These are phyloP conservation scores for Quaeritorhiza haematococci DNA, from an alignment of 371 early-diverging fungal genomes.

Conservation along the genomic window DNA sequence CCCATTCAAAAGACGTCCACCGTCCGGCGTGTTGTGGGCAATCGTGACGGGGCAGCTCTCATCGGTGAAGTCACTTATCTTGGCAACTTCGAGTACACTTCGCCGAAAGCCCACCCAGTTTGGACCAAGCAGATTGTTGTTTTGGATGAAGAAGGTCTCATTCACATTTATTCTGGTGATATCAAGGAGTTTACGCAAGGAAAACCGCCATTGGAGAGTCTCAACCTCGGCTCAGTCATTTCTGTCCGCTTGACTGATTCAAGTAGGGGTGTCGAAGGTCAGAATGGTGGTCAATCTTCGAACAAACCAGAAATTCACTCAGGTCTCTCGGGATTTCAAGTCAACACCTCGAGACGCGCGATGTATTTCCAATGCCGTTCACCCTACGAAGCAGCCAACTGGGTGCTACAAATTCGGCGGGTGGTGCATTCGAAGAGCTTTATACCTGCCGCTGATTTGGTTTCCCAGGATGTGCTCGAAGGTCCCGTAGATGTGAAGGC, in stretches of 20 bases:
- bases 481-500: slow-evolving; percentile 8
- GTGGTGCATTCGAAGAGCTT: background rate
- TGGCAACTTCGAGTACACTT: too few relatives aligned
- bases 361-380: slow-evolving; percentile 8
- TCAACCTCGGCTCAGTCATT: slow-evolving; percentile 7
- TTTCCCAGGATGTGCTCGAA: slow-evolving; percentile 10
- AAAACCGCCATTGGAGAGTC: slow-evolving; percentile 11
- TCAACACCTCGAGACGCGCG: slow-evolving; percentile 15
- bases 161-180: slow-evolving; percentile 15
- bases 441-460: slow-evolving; percentile 4
- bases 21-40: slow-evolving; percentile 3
- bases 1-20: background rate
- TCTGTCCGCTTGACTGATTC: slow-evolving; percentile 5
- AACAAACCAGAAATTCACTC: background rate
- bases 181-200: slow-evolving; percentile 15
- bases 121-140: slow-evolving; percentile 13
- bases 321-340: slow-evolving; percentile 5
- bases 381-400: slow-evolving; percentile 17
- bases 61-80: too few relatives aligned
- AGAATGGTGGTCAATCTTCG: background rate
- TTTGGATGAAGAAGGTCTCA: slow-evolving; percentile 17
- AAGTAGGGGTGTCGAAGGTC: background rate
- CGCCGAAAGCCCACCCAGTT: too few relatives aligned
- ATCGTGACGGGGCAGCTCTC: slow-evolving; percentile 3
- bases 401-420: slow-evolving; percentile 19